Base-by-base conservation (phyloP, 2,329 filamentous ascomycete genomes). In the Scleromitrula shiraiana region DNA sequence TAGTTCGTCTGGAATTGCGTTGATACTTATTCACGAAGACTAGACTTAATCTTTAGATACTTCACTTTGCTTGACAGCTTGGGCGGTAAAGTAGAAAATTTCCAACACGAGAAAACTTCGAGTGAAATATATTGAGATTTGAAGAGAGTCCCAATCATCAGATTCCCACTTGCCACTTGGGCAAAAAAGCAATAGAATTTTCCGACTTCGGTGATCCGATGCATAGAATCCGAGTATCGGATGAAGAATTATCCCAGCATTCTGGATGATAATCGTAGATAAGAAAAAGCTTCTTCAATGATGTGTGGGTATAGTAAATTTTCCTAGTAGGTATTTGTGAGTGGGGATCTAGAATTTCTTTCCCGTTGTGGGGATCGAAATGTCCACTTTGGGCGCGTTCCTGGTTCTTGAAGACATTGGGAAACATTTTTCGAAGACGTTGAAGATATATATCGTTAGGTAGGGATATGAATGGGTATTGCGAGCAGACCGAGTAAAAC, bases 221-320 rank as follows among this genome's bases (percentile, higher is more conserved):
- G 10, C 12, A 19, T 5, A 9, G 20, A 46, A 12, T 46, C 36
- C 44, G 36, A 41, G 3, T 41, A 41, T 46, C 44, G 44, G 44
- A 26, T 35, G 27, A 15, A 27, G 27, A 30, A 33, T 41, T 32
- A 20, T 12, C 14, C 33, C 23, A 10, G 12, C 12, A 5, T 37
- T 19, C 9, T 19, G 6, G 5, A 1, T 15, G 24, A 14, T 23
- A 38, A 37, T 30, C 14, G 33, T 27, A 10, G 33, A 45, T 45
- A 45, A 38, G 42, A 22, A 23, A 23, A 29, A 14, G 9, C 10
- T 26, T 39, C 12, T 10, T 12, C 17, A 10, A 12, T 9, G n/a
- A 38, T 29, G 36, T 20, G 33, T 46, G 42, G 33, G 14, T 27
- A 42, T 12, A 33, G 17, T 7, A 17, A 33, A 33, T 33, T 33